Evolutionary conservation across 345 rosid genomes (phyloP), one percentile per base, ranked within the genome.

Genomic region (Noccaea bulbosa): DNA sequence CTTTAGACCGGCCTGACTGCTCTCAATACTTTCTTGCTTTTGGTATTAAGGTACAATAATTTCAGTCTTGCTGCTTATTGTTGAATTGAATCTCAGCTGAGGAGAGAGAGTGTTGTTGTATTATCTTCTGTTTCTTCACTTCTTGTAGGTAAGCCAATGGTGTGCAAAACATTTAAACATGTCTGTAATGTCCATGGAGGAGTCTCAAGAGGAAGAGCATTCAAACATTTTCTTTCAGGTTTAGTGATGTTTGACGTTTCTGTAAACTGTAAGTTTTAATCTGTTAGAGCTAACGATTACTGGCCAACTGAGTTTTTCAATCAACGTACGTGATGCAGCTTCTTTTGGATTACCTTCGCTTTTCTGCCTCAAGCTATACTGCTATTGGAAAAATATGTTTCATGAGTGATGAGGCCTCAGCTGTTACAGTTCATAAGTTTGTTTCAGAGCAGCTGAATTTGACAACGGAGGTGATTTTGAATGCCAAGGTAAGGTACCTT

Each of bases 161-260:
- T 91, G 93, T 72, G 78, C 86, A 55, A 91, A 91, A 73, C 99
- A 94, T 84, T 71, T 94, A 51, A 83, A 83, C 79, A 94, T 86
- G 97, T 89, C 90, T 56, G 61, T 76, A 8, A 83, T 89, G 93
- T 94, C 96, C 1, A 71, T 81, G 41, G 87, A 81, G 70, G 96
- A 85, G 61, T 91, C 93, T 49, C 97, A 88, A 78, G 99, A 94
- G 78, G 94, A 86, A 77, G 93, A 87, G 57, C 99, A 94, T 81
- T 73, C 78, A 44, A 71, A 37, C 51, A 34, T 80, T 60, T 94
- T 87, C 77, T 86, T 81, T 72, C 88, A 84, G 96, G 99, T 70
- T 77, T 34, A 24, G 64, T 70, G 68, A 55, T 17, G 39, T 11
- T 41, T 27, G 41, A n/a, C 41, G 32, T 3, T 70, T 32, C 16